phyloP scores from a whole-genome alignment of 352 stramenopile genomes.

The Hyaloperonospora arabidopsidis region DNA sequence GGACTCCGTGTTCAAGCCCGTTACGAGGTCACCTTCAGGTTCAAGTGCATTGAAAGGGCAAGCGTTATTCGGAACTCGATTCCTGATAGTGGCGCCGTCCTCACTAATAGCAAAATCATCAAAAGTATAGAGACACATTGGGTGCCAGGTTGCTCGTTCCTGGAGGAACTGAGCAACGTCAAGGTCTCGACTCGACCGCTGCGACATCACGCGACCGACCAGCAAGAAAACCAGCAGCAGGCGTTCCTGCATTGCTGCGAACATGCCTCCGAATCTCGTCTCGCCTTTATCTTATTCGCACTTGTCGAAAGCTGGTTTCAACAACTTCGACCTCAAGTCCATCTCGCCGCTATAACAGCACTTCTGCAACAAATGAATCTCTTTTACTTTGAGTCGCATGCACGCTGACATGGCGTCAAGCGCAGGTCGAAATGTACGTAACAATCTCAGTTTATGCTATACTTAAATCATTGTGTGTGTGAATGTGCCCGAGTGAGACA shows the following conservation, averaged over 20 bases:
- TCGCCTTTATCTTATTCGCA: constrained; percentile 21
- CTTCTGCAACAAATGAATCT: not conserved
- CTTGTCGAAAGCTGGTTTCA: constrained; percentile 1
- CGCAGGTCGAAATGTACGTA: no score
- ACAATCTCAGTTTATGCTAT: no score
- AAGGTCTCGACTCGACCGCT: not conserved
- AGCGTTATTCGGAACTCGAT: constrained; percentile 10
- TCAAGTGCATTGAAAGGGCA: constrained; percentile 66
- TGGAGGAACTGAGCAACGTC: constrained; percentile 21
- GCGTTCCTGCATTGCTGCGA: not conserved
- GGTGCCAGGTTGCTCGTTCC: constrained; percentile 17
- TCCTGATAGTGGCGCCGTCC: constrained; percentile 3
- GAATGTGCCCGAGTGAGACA: no score
- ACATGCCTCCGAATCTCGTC: not conserved
- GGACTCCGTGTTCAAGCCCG: constrained; percentile 25
- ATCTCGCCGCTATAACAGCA: not conserved
- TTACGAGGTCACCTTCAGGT: constrained; percentile 41
- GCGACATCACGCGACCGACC: not conserved
- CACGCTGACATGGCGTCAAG: no score
- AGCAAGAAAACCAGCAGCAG: constrained; percentile 10
- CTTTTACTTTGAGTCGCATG: no score
- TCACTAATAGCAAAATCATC: constrained; percentile 14
- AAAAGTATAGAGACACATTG: constrained; percentile 37
- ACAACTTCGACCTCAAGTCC: not conserved
- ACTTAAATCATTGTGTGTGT: no score